Conservation (phyloP, 306 rosid genomes). For the Quercus glauca region DNA sequence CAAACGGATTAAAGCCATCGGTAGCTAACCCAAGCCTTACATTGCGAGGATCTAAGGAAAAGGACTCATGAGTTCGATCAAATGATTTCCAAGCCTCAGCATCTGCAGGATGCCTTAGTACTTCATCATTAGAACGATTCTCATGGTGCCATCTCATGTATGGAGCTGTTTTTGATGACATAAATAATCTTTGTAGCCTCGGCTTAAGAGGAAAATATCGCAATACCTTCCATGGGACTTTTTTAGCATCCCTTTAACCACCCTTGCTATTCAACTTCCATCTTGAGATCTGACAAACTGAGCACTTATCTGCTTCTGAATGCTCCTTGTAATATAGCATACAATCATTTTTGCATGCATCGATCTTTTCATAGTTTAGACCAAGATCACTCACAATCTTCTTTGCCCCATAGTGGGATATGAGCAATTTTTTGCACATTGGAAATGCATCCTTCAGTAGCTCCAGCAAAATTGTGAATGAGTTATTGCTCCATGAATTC, state of each 20-base stretch:
- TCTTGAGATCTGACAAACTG: not conserved
- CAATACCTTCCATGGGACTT: not conserved
- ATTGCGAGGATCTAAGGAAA: no score
- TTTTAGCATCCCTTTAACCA: no score
- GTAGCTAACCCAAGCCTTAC: no score
- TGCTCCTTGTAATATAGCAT: not conserved
- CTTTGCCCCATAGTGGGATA: not conserved
- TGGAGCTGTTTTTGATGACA: no score
- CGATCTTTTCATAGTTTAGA: not conserved
- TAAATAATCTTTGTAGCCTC: no score
- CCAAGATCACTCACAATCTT: not conserved
- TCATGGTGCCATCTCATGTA: not conserved
- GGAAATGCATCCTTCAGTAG: not conserved
- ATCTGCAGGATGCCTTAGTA: not conserved
- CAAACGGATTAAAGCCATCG: no score
- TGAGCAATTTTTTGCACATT: no score
- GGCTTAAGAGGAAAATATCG: not conserved
- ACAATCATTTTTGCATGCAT: not conserved
- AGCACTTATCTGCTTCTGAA: not conserved
- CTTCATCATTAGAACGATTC: not conserved
- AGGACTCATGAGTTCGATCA: no score
- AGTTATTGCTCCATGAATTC: not conserved
- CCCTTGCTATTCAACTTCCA: not conserved
- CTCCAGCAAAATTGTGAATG: not conserved
- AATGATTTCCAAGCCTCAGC: no score